Base-by-base conservation (phyloP, 306 rosid species). In the Mimosa bimucronata region DNA sequence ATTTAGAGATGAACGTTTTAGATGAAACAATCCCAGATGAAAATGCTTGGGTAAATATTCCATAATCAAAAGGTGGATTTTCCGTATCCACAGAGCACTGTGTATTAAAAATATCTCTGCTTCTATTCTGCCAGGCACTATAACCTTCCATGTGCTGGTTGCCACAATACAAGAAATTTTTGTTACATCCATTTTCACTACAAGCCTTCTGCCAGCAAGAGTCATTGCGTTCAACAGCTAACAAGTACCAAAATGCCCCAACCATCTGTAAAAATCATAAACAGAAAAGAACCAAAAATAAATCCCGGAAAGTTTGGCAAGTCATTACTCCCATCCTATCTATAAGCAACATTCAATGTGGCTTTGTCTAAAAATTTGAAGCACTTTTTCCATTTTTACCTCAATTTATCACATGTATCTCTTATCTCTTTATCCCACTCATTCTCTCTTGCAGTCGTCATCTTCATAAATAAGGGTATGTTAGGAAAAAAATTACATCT, bases 191-290 rank as follows among this genome's bases (percentile, higher is more conserved):
- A 57, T 45, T 42, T 5, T 40, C 81, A 41, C 30, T 57, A 82
- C 98, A 93, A 69, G 82, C 89, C 74, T 81, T 64, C 87, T 90
- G 98, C 99, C 98, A 95, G 89, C 99, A 95, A 28, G 96, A 76
- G 67, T 95, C 98, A 81, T 90, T 95, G 65, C 98, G 98, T 71
- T 91, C 97, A 68, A 95, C 76, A 81, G 99, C 99, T 81, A 95
- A 82, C 78, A 91, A 84, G 88, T 95, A 95, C 99, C 99, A 95
- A 74, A 93, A 87, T 9, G 99, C 96, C 74, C 99, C 99, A 86
- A 91, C 94, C 86, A 93, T 88, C 99, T 95, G 94, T 87, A 82
- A 73, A 38, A 83, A 71, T 50, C 79, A 71, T 80, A 41, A 28
- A 41, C 48, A 34, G 21, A 50, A 75, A 62, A 21, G 50, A 45